Conservation (phyloP, 352 stramenopile species). For the Thraustochytrium striatum region DNA sequence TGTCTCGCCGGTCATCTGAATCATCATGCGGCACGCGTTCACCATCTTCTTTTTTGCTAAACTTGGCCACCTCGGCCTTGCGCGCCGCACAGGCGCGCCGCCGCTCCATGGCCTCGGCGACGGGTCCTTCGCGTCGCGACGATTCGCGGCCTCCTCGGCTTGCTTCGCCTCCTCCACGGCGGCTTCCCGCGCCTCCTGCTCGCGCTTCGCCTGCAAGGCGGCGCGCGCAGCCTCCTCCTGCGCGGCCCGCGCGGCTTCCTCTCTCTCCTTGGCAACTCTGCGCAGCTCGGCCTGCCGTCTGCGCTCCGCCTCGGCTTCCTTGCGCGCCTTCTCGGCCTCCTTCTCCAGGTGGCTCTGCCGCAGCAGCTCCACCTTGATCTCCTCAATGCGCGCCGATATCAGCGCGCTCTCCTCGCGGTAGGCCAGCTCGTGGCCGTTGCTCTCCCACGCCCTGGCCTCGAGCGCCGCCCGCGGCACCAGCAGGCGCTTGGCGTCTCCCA, state of each 20-base stretch:
- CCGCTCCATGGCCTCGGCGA: constrained; percentile 4
- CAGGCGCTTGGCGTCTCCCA: not conserved
- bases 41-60: constrained; percentile 43
- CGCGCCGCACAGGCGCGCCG: not conserved
- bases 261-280: not conserved
- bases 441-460: not conserved
- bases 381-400: not conserved
- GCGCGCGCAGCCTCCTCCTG: not conserved
- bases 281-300: not conserved
- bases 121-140: not conserved
- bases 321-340: not conserved
- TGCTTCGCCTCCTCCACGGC: not conserved
- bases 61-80: not conserved
- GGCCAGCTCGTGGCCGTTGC: not conserved
- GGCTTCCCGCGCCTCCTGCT: not conserved
- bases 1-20: constrained; percentile 42
- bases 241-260: not conserved
- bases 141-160: constrained; percentile 8
- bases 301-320: not conserved
- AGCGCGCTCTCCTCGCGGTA: constrained; percentile 13
- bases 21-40: constrained; percentile 40
- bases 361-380: constrained; percentile 26
- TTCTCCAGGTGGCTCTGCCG: constrained; percentile 1
- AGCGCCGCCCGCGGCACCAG: not conserved
- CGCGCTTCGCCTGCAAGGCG: not conserved